A percentile compares a stretch with the other conserved stretches of the same genome.
Conservation (phyloP, 805 yeast genomes). For the Barnettozyma salicaria region DNA sequence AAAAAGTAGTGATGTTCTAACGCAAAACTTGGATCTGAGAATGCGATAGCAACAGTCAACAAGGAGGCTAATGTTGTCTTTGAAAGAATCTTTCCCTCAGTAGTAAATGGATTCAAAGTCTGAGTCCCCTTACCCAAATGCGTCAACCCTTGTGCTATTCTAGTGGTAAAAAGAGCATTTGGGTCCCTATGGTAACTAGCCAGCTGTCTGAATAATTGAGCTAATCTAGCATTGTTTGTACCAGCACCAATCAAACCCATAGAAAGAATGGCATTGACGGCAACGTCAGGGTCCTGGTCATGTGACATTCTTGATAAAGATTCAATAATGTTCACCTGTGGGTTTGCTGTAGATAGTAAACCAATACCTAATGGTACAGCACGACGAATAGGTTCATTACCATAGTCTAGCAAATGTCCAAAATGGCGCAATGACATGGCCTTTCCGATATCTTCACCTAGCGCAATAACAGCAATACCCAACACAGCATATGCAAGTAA, state of each 20-base stretch:
- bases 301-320: conserved; percentile 94
- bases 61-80: conserved; percentile 88
- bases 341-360: conserved; percentile 83
- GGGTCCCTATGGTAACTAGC: conserved; percentile 92
- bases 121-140: conserved; percentile 96
- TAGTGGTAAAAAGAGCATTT: conserved; percentile 84
- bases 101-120: conserved; percentile 82
- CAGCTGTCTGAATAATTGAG: conserved; percentile 89
- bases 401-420: conserved; percentile 96
- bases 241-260: conserved; percentile 99
- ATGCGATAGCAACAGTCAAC: conserved; percentile 74
- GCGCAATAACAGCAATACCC: conserved; percentile 89
- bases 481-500: conserved; percentile 78
- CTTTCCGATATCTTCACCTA: conserved; percentile 98
- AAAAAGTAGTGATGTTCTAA: conserved; percentile 77
- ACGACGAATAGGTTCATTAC: conserved; percentile 82
- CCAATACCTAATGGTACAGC: conserved; percentile 99
- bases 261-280: conserved; percentile 88
- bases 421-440: conserved; percentile 97
- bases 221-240: conserved; percentile 95
- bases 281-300: conserved; percentile 90
- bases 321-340: conserved; percentile 96
- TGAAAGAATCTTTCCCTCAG: conserved; percentile 80
- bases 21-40: conserved; percentile 83
- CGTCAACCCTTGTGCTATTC: conserved; percentile 91